Base-by-base conservation (phyloP, 805 yeast genomes). In the Barnettozyma vustinii region DNA sequence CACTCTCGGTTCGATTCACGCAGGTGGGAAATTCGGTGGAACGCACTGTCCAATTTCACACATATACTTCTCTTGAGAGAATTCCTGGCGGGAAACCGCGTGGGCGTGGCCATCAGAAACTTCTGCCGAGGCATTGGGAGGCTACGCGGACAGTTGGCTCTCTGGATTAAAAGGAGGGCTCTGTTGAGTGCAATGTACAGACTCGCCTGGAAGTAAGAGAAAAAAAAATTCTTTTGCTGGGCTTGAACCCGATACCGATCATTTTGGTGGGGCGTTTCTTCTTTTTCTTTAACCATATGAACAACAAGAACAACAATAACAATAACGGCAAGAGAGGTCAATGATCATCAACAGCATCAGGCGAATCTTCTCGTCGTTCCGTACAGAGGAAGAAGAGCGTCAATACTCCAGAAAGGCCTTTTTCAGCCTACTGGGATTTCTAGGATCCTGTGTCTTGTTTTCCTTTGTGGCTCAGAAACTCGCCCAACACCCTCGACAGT, bases 381-480 rank as follows among this genome's bases (percentile, higher is more conserved):
- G 96, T 18, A 79, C 94, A 2, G 96, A 87, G 53, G 95, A 88
- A 56, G 96, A 88, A 57, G 96, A 89, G 63, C 70, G 91, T 45
- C 69, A 73, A 46, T 84, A 80, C 57, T 86, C 96, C 0, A 70
- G 96, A 43, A 74, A 77, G 53, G 96, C 96, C 1, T 84, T 84
- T 60, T 84, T 83, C 68, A 81, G 87, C 53, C 73, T 89, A 26
- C 69, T 88, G 26, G 96, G 96, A 15, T 88, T 87, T 56, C 64
- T 88, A 15, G 89, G 92, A 0, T 77, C 90, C 16, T 87, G 96
- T 62, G 91, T 87, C 13, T 68, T 83, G 32, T 88, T 89, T 63
- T 84, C 92, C 27, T 80, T 88, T 56, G 81, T 87, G 47, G 90
- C 95, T 3, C 95, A 86, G 64, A 74, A 60, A 37, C 51, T 69